Evolutionary conservation across 805 yeast species (phyloP), one percentile per base, ranked within the genome.

Genomic region (Candida ovalis): DNA sequence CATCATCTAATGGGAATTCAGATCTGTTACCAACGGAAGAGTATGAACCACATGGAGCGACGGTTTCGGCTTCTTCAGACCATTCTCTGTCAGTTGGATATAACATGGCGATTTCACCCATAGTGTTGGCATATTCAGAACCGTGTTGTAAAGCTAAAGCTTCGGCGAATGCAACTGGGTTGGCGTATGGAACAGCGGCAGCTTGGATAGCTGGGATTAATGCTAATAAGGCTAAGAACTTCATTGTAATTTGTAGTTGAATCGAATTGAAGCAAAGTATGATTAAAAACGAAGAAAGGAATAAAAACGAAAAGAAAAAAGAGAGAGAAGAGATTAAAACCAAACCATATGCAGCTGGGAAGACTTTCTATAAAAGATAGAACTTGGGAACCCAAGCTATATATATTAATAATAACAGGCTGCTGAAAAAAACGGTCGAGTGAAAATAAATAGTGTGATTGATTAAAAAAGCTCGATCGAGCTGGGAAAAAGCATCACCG

Each of bases 21-120:
- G 75, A 59, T 63, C 78, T 72, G 61, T 73, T 71, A 21, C 49
- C 46, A 17, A 61, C 58, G 38, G 63, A 56, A 40, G 68, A 62
- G 38, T 55, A 57, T 5, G 75, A 64, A 43, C 78, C 78, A 61
- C 78, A 74, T 51, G 78, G 78, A 10, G 76, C 75, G 30, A 65
- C 60, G 53, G 70, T 70, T 55, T 74, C 78, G 21, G 66, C 64
- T 42, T 70, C 76, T 42, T 67, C 76, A 22, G 71, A 61, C 78
- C 78, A 74, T 51, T 66, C 72, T 64, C 78, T 70, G 47, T 64
- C 72, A 4, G 56, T 51, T 49, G 78, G 78, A 61, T 68, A 74
- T 48, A 74, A 40, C 57, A 69, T 60, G 42, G 72, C 69, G 27
- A 68, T 63, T 44, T 71, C 73, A 23, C 74, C 74, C 73, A 69